Base-by-base conservation (phyloP, 768 basidiomycete genomes). In the Xerocomellus chrysenteron region DNA sequence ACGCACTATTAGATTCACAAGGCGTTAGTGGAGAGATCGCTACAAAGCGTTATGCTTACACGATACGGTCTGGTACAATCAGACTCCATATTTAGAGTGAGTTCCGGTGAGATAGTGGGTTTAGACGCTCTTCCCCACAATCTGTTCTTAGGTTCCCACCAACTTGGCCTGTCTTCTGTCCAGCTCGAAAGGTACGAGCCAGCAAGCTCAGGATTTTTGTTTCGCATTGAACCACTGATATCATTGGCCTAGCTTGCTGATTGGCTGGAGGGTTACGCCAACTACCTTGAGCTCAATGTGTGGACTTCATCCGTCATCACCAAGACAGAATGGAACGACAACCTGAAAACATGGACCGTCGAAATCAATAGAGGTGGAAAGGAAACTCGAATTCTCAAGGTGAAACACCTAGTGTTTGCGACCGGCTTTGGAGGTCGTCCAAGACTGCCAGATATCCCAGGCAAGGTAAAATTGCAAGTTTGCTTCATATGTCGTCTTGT, bases 201-300 rank as follows among this genome's bases (percentile, higher is more conserved):
- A 26, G 11, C 11, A 5, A 13, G 32, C 5, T 2, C 6, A 4
- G 16, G 5, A 8, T 24, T 6, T 17, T 32, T 6, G 17, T 32
- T 13, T 47, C 37, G 33, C 9, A 10, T 51, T 14, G 14, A 4
- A 39, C 42, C 24, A 32, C 8, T 47, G 9, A 58, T n/a, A 12
- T 14, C 42, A 6, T 57, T 35, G 13, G 7, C 28, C 12, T 49
- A 84, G 81, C 75, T 88, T n/a, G 86, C 80, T 2, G 81, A 83
- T 58, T 88, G 84, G 82, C 70, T 88, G 16, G 86, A 88, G 64
- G 73, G 71, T 5, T 89, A 88, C 57, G 85, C 81, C 0, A 74
- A 80, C 5, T 65, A 76, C 4, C 74, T 87, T 35, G 87, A 88
- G 53, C 67, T 89, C 40, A 80, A 85, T 54, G 79, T 85, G 11